Percentiles rank a stretch among this genome's conserved stretches.
Conservation (phyloP, 176 grass and related monocot species). For the Typha latifolia region DNA sequence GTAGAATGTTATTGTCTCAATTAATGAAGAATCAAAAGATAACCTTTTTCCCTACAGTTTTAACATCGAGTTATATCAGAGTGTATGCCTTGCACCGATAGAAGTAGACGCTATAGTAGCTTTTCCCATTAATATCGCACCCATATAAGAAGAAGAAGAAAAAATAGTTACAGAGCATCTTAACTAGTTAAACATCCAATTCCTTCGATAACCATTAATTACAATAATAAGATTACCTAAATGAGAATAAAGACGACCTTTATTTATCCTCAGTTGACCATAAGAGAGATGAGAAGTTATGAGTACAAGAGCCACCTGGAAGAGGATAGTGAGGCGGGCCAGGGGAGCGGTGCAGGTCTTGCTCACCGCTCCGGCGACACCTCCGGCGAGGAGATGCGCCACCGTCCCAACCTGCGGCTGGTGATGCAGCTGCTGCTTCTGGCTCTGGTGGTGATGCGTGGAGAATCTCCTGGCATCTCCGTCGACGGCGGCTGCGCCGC, state of each 20-base stretch:
- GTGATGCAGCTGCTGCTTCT: slow-evolving; percentile 30
- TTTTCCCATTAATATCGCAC: too few species aligned
- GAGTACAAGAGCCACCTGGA: slow-evolving; percentile 40
- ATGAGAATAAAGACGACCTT: neutral
- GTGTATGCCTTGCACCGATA: too few species aligned
- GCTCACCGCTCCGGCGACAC: slow-evolving; percentile 80
- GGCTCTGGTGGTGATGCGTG: slow-evolving; percentile 4
- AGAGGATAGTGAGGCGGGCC: slow-evolving; percentile 84
- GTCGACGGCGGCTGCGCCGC: neutral
- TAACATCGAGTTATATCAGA: too few species aligned
- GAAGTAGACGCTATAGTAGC: too few species aligned
- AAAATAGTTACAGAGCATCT: too few species aligned
- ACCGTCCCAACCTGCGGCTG: slow-evolving; percentile 56
- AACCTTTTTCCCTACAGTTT: too few species aligned
- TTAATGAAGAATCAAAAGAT: too few species aligned
- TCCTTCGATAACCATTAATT: neutral
- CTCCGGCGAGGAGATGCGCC: slow-evolving; percentile 68
- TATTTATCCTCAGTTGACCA: neutral
- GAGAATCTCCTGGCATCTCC: neutral
- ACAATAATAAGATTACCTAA: neutral
- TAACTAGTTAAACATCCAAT: too few species aligned
- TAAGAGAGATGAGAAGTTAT: neutral
- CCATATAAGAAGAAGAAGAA: too few species aligned
- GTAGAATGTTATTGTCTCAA: too few species aligned
- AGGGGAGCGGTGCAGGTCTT: slow-evolving; percentile 98